Conservation (phyloP, 139 green algal species). For the Chlorella sp. region DNA sequence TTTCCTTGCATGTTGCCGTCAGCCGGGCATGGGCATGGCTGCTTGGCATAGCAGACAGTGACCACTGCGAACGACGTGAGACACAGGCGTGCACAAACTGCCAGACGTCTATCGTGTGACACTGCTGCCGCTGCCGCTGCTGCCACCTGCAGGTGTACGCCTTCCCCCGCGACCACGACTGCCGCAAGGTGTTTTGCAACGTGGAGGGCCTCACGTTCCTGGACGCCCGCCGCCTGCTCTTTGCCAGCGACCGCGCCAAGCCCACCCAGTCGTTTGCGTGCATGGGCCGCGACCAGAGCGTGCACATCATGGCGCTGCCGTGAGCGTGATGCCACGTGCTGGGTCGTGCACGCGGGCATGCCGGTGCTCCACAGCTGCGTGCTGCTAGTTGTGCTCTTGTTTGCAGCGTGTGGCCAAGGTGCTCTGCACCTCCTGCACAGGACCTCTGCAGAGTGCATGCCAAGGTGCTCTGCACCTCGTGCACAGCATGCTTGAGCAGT, state of each 20-base stretch:
- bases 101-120: too few species aligned
- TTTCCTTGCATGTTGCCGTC: background rate
- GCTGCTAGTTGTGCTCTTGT: too few species aligned
- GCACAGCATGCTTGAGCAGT: too few species aligned
- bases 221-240: conserved; percentile 12
- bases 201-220: conserved; percentile 26
- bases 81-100: background rate
- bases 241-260: conserved; percentile 35
- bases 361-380: too few species aligned
- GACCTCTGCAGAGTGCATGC: too few species aligned
- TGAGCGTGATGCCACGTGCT: background rate
- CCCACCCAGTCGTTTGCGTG: conserved; percentile 26
- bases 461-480: too few species aligned
- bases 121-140: too few species aligned
- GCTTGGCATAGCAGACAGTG: too few species aligned
- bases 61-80: background rate
- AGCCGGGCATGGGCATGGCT: background rate
- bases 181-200: conserved; percentile 26
- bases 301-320: conserved; percentile 29
- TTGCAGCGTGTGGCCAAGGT: too few species aligned
- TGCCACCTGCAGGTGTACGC: conserved; percentile 24
- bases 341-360: too few species aligned
- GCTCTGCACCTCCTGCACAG: too few species aligned
- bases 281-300: conserved; percentile 32
- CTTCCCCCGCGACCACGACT: conserved; percentile 33